Evolutionary conservation across 345 rosid genomes (phyloP), one percentile per base, ranked within the genome.

Genomic region (Bruguiera parviflora): DNA sequence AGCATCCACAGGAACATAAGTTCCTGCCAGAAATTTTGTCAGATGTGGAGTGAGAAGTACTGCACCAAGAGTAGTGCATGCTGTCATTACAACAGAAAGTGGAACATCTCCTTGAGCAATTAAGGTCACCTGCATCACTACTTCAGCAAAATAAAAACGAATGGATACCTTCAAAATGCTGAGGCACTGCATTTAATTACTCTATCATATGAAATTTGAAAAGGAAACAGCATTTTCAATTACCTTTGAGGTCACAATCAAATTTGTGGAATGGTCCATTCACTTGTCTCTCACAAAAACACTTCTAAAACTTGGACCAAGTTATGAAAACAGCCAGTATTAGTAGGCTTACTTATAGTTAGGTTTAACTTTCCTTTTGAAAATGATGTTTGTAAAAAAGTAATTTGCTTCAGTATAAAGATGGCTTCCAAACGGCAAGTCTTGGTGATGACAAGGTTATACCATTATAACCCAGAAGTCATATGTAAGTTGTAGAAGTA

Each of bases 51-150:
- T 86, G 69, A 85, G 87, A 65, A 86, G 28, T 39, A 82, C 88
- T 64, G 91, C 88, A 66, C 85, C 84, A 46, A 83, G 75, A 58
- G 88, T 86, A 39, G 89, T 86, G 80, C 89, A 86, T 22, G 73
- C 77, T 22, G 94, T 89, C 89, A 83, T 81, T 60, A 86, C 82
- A 61, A 84, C 78, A 39, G 94, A 86, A 28, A 86, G 79, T 43
- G 87, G 75, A 80, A 86, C 91, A 70, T 86, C 94, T 66, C 91
- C 94, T 73, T 46, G 84, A 70, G 94, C 88, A 71, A 86, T 79
- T 68, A 86, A 78, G 57, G 91, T 89, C 78, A 84, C 91, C 94
- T 86, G 91, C 62, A 81, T 79, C 57, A 76, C 78, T 77, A 77
- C 46, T 77, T 77, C 79, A 79, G 51, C 51, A 64, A 74, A 77